phyloP scores from a whole-genome alignment of 2,329 filamentous ascomycete species.

The Penicillium verrucosum region DNA sequence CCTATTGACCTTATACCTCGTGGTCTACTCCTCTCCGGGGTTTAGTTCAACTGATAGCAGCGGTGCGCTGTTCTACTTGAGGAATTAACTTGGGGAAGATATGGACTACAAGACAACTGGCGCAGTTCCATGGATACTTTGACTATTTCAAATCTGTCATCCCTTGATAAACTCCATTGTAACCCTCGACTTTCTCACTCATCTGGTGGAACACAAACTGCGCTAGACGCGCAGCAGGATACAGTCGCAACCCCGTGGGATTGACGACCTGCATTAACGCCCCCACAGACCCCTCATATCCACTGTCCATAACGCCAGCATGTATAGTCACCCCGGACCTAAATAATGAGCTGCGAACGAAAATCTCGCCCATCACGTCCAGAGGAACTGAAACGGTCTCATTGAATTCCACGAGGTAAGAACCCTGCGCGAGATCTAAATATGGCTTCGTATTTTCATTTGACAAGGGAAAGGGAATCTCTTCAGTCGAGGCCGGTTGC shows the following conservation, averaged over 20 bases:
- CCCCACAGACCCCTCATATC: conserved; percentile 43
- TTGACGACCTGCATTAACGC: conserved; percentile 40
- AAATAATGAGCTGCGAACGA: conserved; percentile 41
- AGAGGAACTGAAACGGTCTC: conserved; percentile 40
- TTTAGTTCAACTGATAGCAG: too few relatives aligned
- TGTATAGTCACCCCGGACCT: conserved; percentile 38
- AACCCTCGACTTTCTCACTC: conserved; percentile 36
- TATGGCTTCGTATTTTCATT: neutral
- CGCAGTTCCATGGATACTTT: too few relatives aligned
- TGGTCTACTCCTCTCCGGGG: too few relatives aligned
- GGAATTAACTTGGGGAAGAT: too few relatives aligned
- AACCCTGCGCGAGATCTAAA: conserved; percentile 27
- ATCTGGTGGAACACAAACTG: conserved; percentile 43
- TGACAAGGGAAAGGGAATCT: conserved; percentile 11
- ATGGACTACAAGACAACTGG: neutral
- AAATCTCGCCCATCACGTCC: conserved; percentile 41
- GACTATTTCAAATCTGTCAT: neutral
- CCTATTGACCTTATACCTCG: too few relatives aligned
- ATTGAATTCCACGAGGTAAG: conserved; percentile 39
- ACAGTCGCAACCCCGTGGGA: conserved; percentile 34
- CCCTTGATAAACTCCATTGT: conserved; percentile 40
- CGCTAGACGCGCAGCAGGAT: conserved; percentile 37
- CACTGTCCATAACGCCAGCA: conserved; percentile 44
- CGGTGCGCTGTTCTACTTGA: too few relatives aligned
- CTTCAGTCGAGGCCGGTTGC: conserved; percentile 20